Percentiles rank a stretch among this genome's conserved stretches.
Evolutionary conservation across 2,329 filamentous ascomycete species (phyloP).

Genomic region (Bertia moriformis): DNA sequence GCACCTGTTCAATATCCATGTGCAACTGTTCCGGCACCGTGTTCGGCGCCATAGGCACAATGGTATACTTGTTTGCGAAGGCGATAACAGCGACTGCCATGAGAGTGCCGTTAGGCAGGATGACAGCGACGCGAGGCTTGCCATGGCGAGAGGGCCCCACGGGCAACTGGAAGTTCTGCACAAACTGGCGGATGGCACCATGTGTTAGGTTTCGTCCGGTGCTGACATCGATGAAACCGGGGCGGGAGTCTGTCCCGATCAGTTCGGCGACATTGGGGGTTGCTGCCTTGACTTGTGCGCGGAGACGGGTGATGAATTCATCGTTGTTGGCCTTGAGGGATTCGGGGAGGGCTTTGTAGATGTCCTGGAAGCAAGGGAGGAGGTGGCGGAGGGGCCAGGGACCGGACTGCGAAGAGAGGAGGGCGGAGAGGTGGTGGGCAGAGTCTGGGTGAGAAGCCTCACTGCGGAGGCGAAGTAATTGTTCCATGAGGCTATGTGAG

Average conservation of each 20-base stretch:
- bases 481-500: too few species aligned
- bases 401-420: too few species aligned
- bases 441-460: too few species aligned
- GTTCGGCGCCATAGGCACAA: constrained; percentile 33
- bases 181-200: constrained; percentile 13
- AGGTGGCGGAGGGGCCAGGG: too few species aligned
- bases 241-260: neutral
- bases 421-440: too few species aligned
- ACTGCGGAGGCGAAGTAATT: too few species aligned
- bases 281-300: constrained; percentile 1
- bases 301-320: too few species aligned
- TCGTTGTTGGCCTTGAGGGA: too few species aligned
- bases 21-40: constrained; percentile 32
- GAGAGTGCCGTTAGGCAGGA: constrained; percentile 35
- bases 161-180: constrained; percentile 16
- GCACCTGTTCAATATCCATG: constrained; percentile 30
- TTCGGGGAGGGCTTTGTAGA: too few species aligned
- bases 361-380: too few species aligned
- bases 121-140: constrained; percentile 31
- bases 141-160: constrained; percentile 3
- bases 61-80: constrained; percentile 31
- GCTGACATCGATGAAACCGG: constrained; percentile 2
- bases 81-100: constrained; percentile 33
- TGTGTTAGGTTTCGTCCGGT: constrained; percentile 12
- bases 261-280: constrained; percentile 1